Base-by-base conservation (phyloP, 2,329 filamentous ascomycete species). In the Fusarium globosum region DNA sequence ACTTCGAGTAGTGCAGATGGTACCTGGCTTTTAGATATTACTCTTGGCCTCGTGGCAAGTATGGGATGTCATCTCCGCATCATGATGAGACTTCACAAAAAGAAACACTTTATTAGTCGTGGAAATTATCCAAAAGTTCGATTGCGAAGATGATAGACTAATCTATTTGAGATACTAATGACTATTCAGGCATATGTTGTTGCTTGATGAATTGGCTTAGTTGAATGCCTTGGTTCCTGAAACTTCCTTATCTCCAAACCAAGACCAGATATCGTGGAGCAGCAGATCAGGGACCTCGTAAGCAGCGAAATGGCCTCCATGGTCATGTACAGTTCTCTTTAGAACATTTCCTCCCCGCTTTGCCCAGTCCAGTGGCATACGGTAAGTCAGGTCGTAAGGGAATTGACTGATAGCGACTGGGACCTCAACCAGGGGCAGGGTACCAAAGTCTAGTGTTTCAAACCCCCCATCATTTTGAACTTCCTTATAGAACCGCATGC, bases 331-430 rank as follows among this genome's bases (percentile, higher is more conserved):
- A 33, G 30, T 52, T n/a, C 56, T 39, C 26, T 39, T 52, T 0
- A 26, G 3, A 39, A 39, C 56, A 39, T 59, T 52, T 21, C 56
- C 56, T 52, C 56, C 56, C 9, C 56, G 35, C 13, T 52, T 30
- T 12, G 56, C 56, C 56, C 56, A 59, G 7, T 59, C 43, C 9
- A 59, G 5, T 4, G 56, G 56, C 43, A 59, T 38, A n/a, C 56
- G 33, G 6, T 59, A 52, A 3, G 56, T 3, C 8, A 59, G 4
- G 1, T 59, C 56, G 4, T 52, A 33, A 7, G 56, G 56, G 11
- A 59, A 59, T 28, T 59, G 56, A 23, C 56, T 59, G 15, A 59
- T 59, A 4, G 56, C 43, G 9, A 59, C 56, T 21, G 56, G 56
- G 4, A 52, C 15, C 2, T 18, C 18, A 1, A 59, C 56, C 6